Conservation (phyloP, 805 yeast genomes). For the Kuraishia hungarica region DNA sequence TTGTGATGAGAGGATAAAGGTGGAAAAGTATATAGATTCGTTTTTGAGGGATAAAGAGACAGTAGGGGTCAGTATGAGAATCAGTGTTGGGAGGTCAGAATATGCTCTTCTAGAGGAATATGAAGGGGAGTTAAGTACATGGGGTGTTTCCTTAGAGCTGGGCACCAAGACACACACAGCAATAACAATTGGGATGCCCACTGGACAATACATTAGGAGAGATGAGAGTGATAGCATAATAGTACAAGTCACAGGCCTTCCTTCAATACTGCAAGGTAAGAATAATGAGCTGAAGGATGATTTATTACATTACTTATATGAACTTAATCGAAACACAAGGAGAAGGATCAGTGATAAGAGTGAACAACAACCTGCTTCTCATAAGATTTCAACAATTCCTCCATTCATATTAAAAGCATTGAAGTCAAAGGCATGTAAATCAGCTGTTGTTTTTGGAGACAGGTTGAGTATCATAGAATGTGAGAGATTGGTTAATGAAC, state of each 20-base stretch:
- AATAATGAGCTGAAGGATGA: too few relatives aligned
- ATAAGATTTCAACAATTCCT: background rate
- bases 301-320: too few relatives aligned
- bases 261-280: too few relatives aligned
- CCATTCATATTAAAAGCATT: constrained; percentile 35
- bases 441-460: constrained; percentile 69
- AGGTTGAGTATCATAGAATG: constrained; percentile 34
- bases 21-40: constrained; percentile 38
- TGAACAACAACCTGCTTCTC: too few relatives aligned
- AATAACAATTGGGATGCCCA: too few relatives aligned
- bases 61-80: constrained; percentile 7
- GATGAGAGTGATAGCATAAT: too few relatives aligned
- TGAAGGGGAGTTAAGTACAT: constrained; percentile 20
- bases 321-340: too few relatives aligned
- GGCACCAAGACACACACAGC: too few relatives aligned
- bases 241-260: too few relatives aligned
- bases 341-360: too few relatives aligned
- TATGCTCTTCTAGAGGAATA: constrained; percentile 20
- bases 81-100: constrained; percentile 23
- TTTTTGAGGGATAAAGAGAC: background rate
- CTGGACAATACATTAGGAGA: too few relatives aligned
- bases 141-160: constrained; percentile 32
- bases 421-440: constrained; percentile 58
- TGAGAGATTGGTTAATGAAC: constrained; percentile 26
- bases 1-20: constrained; percentile 63